A percentile compares a stretch with the other conserved stretches of the same genome.
These are phyloP conservation scores for Yarrowia osloensis DNA, from an alignment of 805 yeast species.

Conservation along the genomic window DNA sequence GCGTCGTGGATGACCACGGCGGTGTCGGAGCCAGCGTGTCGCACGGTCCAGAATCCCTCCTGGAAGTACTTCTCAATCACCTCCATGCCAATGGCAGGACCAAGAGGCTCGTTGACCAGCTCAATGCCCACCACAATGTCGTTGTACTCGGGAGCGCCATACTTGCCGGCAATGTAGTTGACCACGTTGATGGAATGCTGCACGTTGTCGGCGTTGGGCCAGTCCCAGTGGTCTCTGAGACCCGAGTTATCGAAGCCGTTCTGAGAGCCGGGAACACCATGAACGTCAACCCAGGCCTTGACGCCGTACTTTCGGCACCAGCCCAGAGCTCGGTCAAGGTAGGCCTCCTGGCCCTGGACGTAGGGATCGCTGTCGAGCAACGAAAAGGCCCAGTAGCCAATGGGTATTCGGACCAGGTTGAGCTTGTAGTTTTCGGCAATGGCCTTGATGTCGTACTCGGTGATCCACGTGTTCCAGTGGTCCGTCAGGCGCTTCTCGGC, in stretches of 20 bases:
- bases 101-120: slow-evolving; percentile 87
- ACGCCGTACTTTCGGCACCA: slow-evolving; percentile 69
- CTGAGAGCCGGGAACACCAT: slow-evolving; percentile 96
- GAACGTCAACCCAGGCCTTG: slow-evolving; percentile 88
- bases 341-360: slow-evolving; percentile 74
- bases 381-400: slow-evolving; percentile 92
- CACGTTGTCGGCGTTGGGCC: slow-evolving; percentile 55
- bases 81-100: slow-evolving; percentile 62
- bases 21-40: slow-evolving; percentile 53
- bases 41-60: slow-evolving; percentile 64
- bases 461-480: slow-evolving; percentile 81
- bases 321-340: slow-evolving; percentile 70
- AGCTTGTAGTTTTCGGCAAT: slow-evolving; percentile 62
- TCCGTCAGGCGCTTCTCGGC: slow-evolving; percentile 54
- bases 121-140: slow-evolving; percentile 84
- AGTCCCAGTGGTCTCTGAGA: slow-evolving; percentile 59
- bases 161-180: slow-evolving; percentile 56
- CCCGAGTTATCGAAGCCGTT: slow-evolving; percentile 97
- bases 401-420: slow-evolving; percentile 85
- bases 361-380: slow-evolving; percentile 71
- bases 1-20: slow-evolving; percentile 82
- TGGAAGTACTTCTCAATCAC: slow-evolving; percentile 60
- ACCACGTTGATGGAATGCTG: slow-evolving; percentile 59
- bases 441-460: slow-evolving; percentile 65
- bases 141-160: slow-evolving; percentile 59